phyloP scores from a whole-genome alignment of 192 early-diverging fungal genomes.

The Tieghemiomyces parasiticus region DNA sequence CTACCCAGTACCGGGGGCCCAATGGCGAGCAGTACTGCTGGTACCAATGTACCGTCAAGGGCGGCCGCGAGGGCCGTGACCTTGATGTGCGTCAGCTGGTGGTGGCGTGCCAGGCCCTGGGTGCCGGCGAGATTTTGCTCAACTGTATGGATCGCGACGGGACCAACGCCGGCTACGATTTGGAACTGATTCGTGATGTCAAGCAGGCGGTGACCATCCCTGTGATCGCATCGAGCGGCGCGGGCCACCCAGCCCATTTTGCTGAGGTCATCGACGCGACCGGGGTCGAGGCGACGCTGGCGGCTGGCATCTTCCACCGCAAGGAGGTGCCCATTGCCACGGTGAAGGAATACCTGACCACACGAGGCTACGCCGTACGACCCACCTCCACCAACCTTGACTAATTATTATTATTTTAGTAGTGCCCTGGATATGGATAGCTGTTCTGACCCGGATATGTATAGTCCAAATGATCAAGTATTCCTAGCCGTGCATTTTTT shows the following conservation, averaged over 20 bases:
- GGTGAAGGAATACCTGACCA: slow-evolving; percentile 62
- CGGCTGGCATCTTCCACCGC: slow-evolving; percentile 97
- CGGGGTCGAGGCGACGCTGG: slow-evolving; percentile 87
- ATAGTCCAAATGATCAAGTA: no score
- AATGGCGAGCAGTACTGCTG: slow-evolving; percentile 88
- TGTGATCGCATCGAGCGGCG: slow-evolving; percentile 95
- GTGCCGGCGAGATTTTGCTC: slow-evolving; percentile 92
- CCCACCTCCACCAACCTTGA: no score
- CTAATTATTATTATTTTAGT: no score
- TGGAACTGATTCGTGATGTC: slow-evolving; percentile 66
- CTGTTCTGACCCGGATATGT: no score
- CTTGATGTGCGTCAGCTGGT: slow-evolving; percentile 87
- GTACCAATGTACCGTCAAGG: slow-evolving; percentile 99
- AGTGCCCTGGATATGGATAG: no score
- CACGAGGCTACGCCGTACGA: slow-evolving; percentile 37
- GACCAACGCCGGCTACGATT: slow-evolving; percentile 92
- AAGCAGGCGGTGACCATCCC: slow-evolving; percentile 76
- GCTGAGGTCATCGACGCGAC: slow-evolving; percentile 70
- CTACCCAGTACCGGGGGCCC: slow-evolving; percentile 63
- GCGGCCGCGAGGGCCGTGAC: slow-evolving; percentile 90
- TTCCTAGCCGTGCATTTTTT: no score
- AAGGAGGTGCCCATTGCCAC: slow-evolving; percentile 75
- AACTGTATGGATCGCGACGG: slow-evolving; percentile 99
- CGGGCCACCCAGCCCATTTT: slow-evolving; percentile 80
- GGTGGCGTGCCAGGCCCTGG: slow-evolving; percentile 70